Conservation (phyloP, 2,329 filamentous ascomycete species). For the Penicillium expansum region DNA sequence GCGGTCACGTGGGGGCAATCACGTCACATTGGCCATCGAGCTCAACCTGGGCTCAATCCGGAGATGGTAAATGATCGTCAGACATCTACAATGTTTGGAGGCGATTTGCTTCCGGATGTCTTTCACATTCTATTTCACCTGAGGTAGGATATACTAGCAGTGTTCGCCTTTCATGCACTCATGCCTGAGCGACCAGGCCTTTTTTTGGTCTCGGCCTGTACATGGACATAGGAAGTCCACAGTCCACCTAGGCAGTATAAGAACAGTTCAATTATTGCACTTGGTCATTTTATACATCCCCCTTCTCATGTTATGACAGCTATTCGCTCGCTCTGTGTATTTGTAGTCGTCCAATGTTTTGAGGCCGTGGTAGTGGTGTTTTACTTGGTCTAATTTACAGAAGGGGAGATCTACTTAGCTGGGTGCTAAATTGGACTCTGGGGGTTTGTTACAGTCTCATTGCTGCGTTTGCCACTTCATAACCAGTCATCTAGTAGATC, state of each 20-base stretch:
- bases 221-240: not conserved
- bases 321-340: not conserved
- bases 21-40: constrained; percentile 2
- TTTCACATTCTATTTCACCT: not conserved
- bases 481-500: not conserved
- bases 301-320: too few relatives aligned
- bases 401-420: not conserved
- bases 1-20: constrained; percentile 3
- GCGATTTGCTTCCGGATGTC: not conserved
- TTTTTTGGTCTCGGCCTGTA: not conserved
- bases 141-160: not conserved
- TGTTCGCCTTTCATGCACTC: not conserved
- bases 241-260: not conserved
- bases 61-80: not conserved
- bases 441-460: not conserved
- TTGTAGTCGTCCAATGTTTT: not conserved
- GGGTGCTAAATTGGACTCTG: too few relatives aligned
- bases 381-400: not conserved
- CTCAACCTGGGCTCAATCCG: not conserved
- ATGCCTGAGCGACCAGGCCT: not conserved
- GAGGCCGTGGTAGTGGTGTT: not conserved
- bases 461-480: not conserved
- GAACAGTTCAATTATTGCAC: not conserved
- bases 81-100: not conserved
- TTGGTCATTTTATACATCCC: too few relatives aligned